Percentiles rank a stretch among this genome's conserved stretches.
These are phyloP conservation scores for Xylariaceae sp. DNA, from an alignment of 2,329 filamentous ascomycete species.

Conservation along the genomic window DNA sequence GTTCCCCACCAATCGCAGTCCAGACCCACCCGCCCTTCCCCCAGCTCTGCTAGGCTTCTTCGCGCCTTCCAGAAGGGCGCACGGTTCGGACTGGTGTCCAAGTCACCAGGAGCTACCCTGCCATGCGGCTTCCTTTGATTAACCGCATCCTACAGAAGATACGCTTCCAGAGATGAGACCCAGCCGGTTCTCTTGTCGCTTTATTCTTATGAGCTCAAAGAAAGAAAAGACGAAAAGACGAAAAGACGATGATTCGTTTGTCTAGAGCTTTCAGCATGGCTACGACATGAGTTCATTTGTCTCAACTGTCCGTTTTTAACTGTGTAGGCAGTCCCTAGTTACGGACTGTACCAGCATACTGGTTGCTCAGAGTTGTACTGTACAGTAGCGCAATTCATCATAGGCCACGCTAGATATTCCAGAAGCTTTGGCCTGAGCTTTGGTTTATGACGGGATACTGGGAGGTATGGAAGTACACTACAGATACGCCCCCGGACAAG, in stretches of 20 bases:
- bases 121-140: background rate
- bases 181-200: no score
- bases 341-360: no score
- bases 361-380: slow-evolving; percentile 9
- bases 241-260: no score
- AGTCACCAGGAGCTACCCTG: slow-evolving; percentile 15
- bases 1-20: slow-evolving; percentile 7
- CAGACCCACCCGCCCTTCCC: slow-evolving; percentile 4
- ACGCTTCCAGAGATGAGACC: background rate
- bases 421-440: slow-evolving; percentile 24
- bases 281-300: no score
- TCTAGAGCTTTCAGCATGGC: no score
- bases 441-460: slow-evolving; percentile 8
- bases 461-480: background rate
- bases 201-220: no score
- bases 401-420: slow-evolving; percentile 23
- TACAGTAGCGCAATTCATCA: slow-evolving; percentile 15
- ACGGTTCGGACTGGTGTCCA: slow-evolving; percentile 23
- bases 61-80: slow-evolving; percentile 29
- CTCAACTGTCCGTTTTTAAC: no score
- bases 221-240: no score
- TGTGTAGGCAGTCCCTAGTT: no score
- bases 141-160: background rate
- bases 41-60: slow-evolving; percentile 22
- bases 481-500: slow-evolving; percentile 6